Base-by-base conservation (phyloP, 208 protist genomes). In the Wallacemonas sp. region DNA sequence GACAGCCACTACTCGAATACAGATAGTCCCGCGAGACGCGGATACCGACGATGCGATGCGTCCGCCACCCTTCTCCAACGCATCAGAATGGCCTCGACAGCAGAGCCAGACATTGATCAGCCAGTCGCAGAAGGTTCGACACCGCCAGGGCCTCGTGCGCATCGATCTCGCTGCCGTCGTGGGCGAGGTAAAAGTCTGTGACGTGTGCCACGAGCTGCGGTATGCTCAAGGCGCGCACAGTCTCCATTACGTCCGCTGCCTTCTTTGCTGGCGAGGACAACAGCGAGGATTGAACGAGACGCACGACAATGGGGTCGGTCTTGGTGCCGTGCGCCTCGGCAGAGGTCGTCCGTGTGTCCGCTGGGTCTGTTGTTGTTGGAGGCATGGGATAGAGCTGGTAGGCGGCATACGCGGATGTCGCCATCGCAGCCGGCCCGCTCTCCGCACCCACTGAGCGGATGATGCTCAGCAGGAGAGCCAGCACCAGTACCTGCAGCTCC, bases 181-280 rank as follows among this genome's bases (percentile, higher is more conserved):
- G 65, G 19, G 26, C 24, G 0, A 4, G 17, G 41, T 78, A 72
- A 55, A 78, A 82, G 24, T 68, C 65, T 19, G 66, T 38, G 24
- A 83, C 17, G n/a, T 80, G 68, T 22, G 49, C 69, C 26, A 80
- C 63, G 4, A 83, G 51, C 65, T 87, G 80, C 55, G 80, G 80
- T 3, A 87, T 12, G 19, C 51, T 4, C 28, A 58, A 31, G 15
- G 11, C 42, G 51, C 56, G 28, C 80, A 80, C 12, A 21, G 38
- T 22, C 62, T 19, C 28, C 66, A 39, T 17, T 77, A 65, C 59
- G 41, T 62, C 56, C 2, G 24, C 36, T 2, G 39, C 51, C 51
- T 58, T 58, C 30, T 58, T 31, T 34, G 2, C 4, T 22, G 51
- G 51, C 5, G 51, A 6, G 31, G 22, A 58, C 11, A 58, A 19